Conservation (phyloP, 345 rosid genomes). For the Garcia nutans region DNA sequence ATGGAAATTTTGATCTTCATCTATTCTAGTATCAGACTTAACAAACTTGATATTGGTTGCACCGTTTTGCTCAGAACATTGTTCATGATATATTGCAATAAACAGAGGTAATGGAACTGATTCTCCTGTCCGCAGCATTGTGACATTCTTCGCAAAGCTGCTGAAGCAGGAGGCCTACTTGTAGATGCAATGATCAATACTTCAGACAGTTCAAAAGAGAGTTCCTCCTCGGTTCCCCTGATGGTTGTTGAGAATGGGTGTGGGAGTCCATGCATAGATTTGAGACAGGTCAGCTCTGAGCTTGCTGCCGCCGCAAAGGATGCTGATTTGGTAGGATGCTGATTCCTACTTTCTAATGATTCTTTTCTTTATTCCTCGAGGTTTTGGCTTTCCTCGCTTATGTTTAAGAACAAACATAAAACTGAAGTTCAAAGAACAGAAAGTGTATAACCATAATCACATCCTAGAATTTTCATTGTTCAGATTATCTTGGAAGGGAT, state of each 20-base stretch:
- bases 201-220: constrained; percentile 59
- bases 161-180: constrained; percentile 89
- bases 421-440: neutral
- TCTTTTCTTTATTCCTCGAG: neutral
- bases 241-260: constrained; percentile 99
- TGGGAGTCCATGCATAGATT: constrained; percentile 97
- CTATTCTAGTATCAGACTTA: neutral
- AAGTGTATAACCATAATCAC: neutral
- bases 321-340: constrained; percentile 81
- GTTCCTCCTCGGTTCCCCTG: constrained; percentile 67
- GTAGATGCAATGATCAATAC: constrained; percentile 87
- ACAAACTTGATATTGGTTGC: neutral
- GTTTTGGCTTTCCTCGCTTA: neutral
- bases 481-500: constrained; percentile 96
- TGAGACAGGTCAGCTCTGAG: constrained; percentile 99
- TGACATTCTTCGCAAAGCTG: constrained; percentile 91
- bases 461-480: constrained; percentile 11
- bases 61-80: neutral
- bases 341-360: constrained; percentile 7
- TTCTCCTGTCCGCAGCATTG: constrained; percentile 63
- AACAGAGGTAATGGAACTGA: constrained; percentile 14
- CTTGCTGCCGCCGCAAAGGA: constrained; percentile 90
- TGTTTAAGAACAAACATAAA: neutral
- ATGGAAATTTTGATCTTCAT: neutral
- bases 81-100: neutral